Conservation (phyloP, 2,329 filamentous ascomycete genomes). For the Claviceps paspali region DNA sequence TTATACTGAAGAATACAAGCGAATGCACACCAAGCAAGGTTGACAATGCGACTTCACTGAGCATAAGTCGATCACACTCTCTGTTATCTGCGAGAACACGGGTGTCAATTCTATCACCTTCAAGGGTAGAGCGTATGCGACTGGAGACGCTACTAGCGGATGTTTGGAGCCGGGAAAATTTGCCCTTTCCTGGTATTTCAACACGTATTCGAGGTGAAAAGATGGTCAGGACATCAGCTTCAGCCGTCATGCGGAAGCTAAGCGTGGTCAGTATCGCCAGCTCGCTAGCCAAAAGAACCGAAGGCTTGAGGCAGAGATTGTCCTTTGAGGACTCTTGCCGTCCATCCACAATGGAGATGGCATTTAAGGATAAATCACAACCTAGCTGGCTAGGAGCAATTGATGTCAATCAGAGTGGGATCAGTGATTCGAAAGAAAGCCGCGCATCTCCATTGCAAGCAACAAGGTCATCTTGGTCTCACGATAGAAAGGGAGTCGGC, state of each 20-base stretch:
- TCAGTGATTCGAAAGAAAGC: neutral
- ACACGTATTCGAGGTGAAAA: conserved; percentile 50
- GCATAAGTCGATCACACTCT: conserved; percentile 66
- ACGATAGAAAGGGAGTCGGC: neutral
- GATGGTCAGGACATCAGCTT: conserved; percentile 62
- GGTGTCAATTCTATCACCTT: conserved; percentile 56
- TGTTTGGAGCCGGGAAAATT: conserved; percentile 66
- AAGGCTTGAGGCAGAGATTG: conserved; percentile 27
- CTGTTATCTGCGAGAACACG: conserved; percentile 51
- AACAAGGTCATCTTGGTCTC: conserved; percentile 2
- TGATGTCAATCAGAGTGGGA: neutral
- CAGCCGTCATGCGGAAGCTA: conserved; percentile 75
- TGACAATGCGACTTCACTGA: conserved; percentile 25
- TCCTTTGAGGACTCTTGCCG: conserved; percentile 4
- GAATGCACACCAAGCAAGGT: conserved; percentile 40
- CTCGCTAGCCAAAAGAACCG: conserved; percentile 59
- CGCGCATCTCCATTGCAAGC: neutral
- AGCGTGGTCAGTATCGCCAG: conserved; percentile 68
- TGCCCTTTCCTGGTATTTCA: conserved; percentile 75
- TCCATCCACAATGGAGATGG: neutral
- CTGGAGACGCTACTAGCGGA: conserved; percentile 61
- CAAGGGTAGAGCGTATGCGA: conserved; percentile 59
- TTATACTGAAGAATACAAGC: conserved; percentile 78
- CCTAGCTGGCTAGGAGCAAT: neutral
- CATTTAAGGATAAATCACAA: neutral